Evolutionary conservation across 148 eudicot species (phyloP).

Genomic region (Vaccinium darrowii): DNA sequence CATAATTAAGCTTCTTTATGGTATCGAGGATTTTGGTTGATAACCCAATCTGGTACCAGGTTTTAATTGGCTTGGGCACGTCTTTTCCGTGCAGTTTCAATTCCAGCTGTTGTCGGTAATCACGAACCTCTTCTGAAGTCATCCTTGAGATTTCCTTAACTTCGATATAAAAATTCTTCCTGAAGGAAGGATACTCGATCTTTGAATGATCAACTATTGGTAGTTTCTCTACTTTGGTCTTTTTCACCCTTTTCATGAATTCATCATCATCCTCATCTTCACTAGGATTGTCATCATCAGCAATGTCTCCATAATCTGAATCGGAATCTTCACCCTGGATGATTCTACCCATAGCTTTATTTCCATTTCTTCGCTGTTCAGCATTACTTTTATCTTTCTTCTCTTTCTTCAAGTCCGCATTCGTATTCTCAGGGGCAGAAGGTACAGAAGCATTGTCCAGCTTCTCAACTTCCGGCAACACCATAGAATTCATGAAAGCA

Average conservation of each 20-base stretch:
- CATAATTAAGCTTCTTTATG: conserved; percentile 64
- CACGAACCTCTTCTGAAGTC: conserved; percentile 63
- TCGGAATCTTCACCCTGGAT: conserved; percentile 77
- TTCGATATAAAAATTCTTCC: conserved; percentile 77
- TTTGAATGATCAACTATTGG: conserved; percentile 83
- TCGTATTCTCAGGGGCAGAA: conserved; percentile 23
- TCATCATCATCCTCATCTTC: conserved; percentile 90
- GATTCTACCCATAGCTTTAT: conserved; percentile 61
- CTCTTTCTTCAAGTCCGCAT: conserved; percentile 21
- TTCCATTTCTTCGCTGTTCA: conserved; percentile 35
- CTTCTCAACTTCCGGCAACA: conserved; percentile 78
- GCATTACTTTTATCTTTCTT: conserved; percentile 25
- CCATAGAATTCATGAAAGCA: conserved; percentile 76
- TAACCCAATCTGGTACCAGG: conserved; percentile 82
- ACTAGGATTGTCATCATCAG: conserved; percentile 42
- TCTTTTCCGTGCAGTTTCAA: conserved; percentile 81
- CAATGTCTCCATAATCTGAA: conserved; percentile 50
- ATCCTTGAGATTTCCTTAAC: conserved; percentile 70
- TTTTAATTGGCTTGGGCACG: conserved; percentile 71
- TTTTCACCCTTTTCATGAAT: conserved; percentile 81
- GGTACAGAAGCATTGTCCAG: conserved; percentile 35
- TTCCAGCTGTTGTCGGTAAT: conserved; percentile 61
- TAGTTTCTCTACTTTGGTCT: conserved; percentile 73
- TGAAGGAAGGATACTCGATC: conserved; percentile 56
- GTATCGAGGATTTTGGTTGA: conserved; percentile 66